These are phyloP conservation scores for Baeospora myosura DNA, from an alignment of 1,284 basidiomycete species.

Conservation along the genomic window DNA sequence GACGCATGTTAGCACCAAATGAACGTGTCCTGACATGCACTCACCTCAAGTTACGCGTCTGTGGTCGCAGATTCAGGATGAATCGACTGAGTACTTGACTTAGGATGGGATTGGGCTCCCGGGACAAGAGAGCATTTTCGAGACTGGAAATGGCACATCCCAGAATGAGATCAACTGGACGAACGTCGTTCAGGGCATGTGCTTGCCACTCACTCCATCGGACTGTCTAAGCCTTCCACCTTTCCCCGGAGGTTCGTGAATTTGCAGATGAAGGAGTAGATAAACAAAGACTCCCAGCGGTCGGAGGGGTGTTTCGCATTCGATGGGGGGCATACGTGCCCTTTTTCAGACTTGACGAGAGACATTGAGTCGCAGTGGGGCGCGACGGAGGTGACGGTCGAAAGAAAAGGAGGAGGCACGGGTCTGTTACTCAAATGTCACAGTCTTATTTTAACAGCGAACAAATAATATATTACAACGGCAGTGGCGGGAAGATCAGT, in stretches of 20 bases:
- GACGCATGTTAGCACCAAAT: conserved; percentile 22
- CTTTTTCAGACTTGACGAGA: conserved; percentile 31
- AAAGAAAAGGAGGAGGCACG: conserved; percentile 18
- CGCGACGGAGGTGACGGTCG: conserved; percentile 21
- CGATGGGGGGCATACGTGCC: conserved; percentile 69
- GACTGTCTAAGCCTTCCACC: conserved; percentile 67
- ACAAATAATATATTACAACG: conserved; percentile 40
- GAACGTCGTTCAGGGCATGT: conserved; percentile 8
- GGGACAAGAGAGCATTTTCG: conserved; percentile 65
- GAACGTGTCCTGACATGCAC: conserved; percentile 28
- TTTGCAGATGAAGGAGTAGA: conserved; percentile 75
- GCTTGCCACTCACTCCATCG: conserved; percentile 62
- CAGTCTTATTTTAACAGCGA: conserved; percentile 24
- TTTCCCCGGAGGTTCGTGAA: conserved; percentile 68
- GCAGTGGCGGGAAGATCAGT: too few relatives aligned
- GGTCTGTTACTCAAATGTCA: conserved; percentile 18
- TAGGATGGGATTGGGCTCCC: conserved; percentile 62
- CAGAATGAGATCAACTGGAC: conserved; percentile 13
- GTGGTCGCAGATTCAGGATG: conserved; percentile 70
- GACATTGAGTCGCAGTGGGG: conserved; percentile 22
- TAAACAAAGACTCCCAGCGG: conserved; percentile 80
- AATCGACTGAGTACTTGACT: conserved; percentile 65
- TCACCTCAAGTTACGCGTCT: conserved; percentile 80
- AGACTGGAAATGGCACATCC: conserved; percentile 40
- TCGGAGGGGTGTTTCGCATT: conserved; percentile 64